phyloP scores from a whole-genome alignment of 1,139 yeast species.

The Kodamaea ohmeri region DNA sequence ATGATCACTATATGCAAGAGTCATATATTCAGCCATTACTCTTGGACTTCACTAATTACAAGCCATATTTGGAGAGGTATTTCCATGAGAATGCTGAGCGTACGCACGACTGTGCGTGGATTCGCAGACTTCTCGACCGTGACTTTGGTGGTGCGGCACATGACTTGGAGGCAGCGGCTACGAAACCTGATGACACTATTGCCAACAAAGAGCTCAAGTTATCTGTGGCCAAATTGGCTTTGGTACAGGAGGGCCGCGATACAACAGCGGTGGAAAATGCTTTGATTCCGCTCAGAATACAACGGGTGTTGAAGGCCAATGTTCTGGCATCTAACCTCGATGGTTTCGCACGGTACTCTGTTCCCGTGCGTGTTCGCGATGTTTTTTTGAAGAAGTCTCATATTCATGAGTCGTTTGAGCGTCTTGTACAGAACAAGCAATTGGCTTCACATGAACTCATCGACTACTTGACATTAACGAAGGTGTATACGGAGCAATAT shows the following conservation, averaged over 20 bases:
- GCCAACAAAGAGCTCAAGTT: constrained; percentile 55
- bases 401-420: constrained; percentile 32
- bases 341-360: constrained; percentile 16
- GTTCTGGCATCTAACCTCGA: constrained; percentile 2
- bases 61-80: constrained; percentile 50
- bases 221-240: constrained; percentile 66
- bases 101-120: constrained; percentile 70
- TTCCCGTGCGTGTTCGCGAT: constrained; percentile 22
- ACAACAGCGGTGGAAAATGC: constrained; percentile 41
- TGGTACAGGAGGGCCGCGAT: constrained; percentile 13
- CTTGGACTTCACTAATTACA: constrained; percentile 55
- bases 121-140: constrained; percentile 54
- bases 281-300: constrained; percentile 48
- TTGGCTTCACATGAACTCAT: constrained; percentile 49
- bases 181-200: constrained; percentile 36
- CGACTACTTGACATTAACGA: constrained; percentile 53
- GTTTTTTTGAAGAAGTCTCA: constrained; percentile 13
- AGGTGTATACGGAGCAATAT: constrained; percentile 24
- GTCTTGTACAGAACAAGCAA: constrained; percentile 38
- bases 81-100: constrained; percentile 46
- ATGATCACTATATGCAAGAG: constrained; percentile 53
- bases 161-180: constrained; percentile 10
- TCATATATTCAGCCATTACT: constrained; percentile 56
- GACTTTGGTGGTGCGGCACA: constrained; percentile 46
- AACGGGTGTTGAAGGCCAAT: constrained; percentile 32